Evolutionary conservation across 106 monocot genomes (phyloP), one percentile per base, ranked within the genome.

Genomic region (Dendrobium officinale): DNA sequence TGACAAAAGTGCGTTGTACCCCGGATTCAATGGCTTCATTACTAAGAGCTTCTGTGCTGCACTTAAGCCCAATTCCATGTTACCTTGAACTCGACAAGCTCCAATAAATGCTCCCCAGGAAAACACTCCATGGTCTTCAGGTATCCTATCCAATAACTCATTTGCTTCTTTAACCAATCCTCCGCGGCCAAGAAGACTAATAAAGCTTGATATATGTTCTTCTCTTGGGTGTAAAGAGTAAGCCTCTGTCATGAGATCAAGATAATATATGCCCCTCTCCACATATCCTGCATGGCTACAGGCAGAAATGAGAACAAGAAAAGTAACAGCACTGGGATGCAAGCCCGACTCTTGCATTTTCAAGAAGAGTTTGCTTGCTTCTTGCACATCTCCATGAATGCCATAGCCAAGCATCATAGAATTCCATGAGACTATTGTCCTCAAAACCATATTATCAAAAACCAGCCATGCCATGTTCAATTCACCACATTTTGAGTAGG

Each of bases 401-500:
- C 86, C 86, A 79, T 91, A 91, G 0, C 80, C 88, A 11, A 75
- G 72, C 9, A 91, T 88, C 78, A 91, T 86, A 49, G 84, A 84
- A 75, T 91, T 86, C 88, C 86, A 88, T 17, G 88, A 80, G 0
- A 82, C 72, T 19, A 61, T 42, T 18, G 82, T 84, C 79, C 77
- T 91, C 5, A 26, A 79, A 18, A 45, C 73, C 84, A 91, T 86
- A 1, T 73, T 59, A 70, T 91, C 82, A 79, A 91, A 91, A 19
- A 88, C 31, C 49, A 18, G 29, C 2, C 86, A 47, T 77, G 84
- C 88, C 78, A 80, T 68, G 42, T 27, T 56, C 9, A 91, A 42
- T 1, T 85, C 75, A 77, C 91, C 91, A 56, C 86, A 88, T 85
- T 88, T 91, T 59, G 86, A 84, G 66, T 91, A 91, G 19, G 76